Base-by-base conservation (phyloP, 768 basidiomycete species). In the Kwoniella bestiolae region DNA sequence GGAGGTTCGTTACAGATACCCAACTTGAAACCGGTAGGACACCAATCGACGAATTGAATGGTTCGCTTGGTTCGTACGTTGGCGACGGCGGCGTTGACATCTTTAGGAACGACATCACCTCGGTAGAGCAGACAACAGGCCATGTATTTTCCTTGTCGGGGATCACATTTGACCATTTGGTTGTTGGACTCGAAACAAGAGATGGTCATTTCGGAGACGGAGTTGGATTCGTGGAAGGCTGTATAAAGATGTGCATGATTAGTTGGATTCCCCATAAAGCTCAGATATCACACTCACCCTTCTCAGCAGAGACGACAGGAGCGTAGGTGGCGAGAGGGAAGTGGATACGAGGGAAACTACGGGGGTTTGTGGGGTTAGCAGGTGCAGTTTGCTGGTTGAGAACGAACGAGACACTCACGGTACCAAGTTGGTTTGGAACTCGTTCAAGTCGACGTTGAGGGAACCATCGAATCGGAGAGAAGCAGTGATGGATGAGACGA, bases 401-500 rank as follows among this genome's bases (percentile, higher is more conserved):
- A 25, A 32, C 29, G 31, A 31, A 6, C 26, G 55, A 59, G 11
- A 23, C 38, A 86, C 91, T 84, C 79, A 94, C 89, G 95, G 94
- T 58, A 97, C 94, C 82, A 97, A 84, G 83, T 98, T 98, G 55
- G 94, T 97, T 85, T 97, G 95, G 87, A 98, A 98, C 83, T 98
- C 95, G 82, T 90, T 92, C 73, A 98, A 82, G 82, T 98, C 95
- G 74, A 97, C 95, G 81, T 98, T 98, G 77, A 98, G 85, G 59
- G 93, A 94, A 26, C 95, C 95, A 75, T 95, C 94, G 82, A 98
- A 98, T 67, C 95, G 91, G 59, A 98, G 86, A 23, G 95, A 97
- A 31, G 94, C 94, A 25, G 95, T 97, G 82, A 98, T 88, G 59
- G 94, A 94, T 8, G 96, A 99, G 68, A 99, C 96, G 70, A 98